Percentiles rank a stretch among this genome's conserved stretches.
phyloP scores from a whole-genome alignment of 805 yeast genomes.

The Candida nemodendra region DNA sequence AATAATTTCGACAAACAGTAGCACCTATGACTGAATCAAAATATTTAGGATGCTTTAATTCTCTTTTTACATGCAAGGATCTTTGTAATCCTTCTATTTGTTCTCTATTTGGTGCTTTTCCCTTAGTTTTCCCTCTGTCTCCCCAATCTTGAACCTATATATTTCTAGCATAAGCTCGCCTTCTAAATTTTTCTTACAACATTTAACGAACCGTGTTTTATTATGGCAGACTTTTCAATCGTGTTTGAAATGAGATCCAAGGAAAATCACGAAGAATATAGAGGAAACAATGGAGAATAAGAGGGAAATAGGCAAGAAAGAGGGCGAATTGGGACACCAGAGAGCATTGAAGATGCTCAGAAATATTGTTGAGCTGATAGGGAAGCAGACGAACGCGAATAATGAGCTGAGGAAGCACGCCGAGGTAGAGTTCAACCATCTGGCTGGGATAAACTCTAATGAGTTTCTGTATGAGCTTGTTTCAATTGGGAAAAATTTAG shows the following conservation, averaged over 20 bases:
- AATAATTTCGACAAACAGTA: no score
- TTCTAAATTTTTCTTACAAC: slow-evolving; percentile 2
- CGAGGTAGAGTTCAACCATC: slow-evolving; percentile 46
- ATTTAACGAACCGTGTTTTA: slow-evolving; percentile 1
- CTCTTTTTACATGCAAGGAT: no score
- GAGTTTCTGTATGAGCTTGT: slow-evolving; percentile 42
- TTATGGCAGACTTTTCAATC: slow-evolving; percentile 13
- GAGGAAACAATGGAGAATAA: no score
- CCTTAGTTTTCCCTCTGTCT: no score
- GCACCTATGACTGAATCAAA: no score
- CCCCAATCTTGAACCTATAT: no score
- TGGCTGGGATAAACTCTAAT: slow-evolving; percentile 51
- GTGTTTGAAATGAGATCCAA: no score
- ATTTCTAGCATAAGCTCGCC: no score
- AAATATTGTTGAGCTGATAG: slow-evolving; percentile 17
- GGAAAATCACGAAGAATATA: no score
- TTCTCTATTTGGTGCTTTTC: slow-evolving; percentile 6
- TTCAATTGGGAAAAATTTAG: slow-evolving; percentile 36
- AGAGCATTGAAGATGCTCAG: no score
- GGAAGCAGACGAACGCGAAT: slow-evolving; percentile 36
- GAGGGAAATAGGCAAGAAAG: background rate
- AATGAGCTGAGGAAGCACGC: slow-evolving; percentile 51
- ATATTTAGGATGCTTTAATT: no score
- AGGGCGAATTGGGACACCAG: background rate
- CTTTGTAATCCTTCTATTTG: background rate